Evolutionary conservation across 495 filamentous ascomycete genomes (phyloP).

Genomic region (Oidiodendron maius): DNA sequence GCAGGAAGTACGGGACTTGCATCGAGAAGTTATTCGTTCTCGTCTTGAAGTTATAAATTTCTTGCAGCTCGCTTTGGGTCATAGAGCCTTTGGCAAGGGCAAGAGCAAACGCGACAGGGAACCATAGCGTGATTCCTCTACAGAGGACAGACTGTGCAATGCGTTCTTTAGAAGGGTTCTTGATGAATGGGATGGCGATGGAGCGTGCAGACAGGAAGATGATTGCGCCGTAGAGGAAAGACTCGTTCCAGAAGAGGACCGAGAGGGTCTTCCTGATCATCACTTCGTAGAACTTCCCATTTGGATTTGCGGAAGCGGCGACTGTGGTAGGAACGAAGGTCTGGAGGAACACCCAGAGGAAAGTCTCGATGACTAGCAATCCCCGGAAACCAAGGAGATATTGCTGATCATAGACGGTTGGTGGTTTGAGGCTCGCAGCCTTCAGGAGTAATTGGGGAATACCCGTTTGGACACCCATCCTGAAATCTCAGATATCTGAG

Average conservation of each 20-base stretch:
- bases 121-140: not conserved
- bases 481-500: no score
- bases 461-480: no score
- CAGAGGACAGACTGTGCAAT: not conserved
- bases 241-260: slow-evolving; percentile 12
- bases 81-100: not conserved
- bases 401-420: not conserved
- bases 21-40: not conserved
- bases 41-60: not conserved
- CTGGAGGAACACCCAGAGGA: slow-evolving; percentile 9
- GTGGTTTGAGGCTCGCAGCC: not conserved
- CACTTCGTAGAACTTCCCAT: not conserved
- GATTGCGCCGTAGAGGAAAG: slow-evolving; percentile 7
- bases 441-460: not conserved
- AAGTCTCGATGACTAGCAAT: slow-evolving; percentile 1
- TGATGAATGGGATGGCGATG: slow-evolving; percentile 8
- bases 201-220: slow-evolving; percentile 10
- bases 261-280: slow-evolving; percentile 8
- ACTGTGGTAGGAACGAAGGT: slow-evolving; percentile 6
- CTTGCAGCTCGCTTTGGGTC: not conserved
- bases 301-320: not conserved
- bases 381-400: slow-evolving; percentile 8
- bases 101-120: slow-evolving; percentile 1
- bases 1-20: slow-evolving; percentile 10
- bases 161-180: not conserved